Evolutionary conservation across 2,329 filamentous ascomycete species (phyloP), one percentile per base, ranked within the genome.

Genomic region (Ceratocystis cubensis): DNA sequence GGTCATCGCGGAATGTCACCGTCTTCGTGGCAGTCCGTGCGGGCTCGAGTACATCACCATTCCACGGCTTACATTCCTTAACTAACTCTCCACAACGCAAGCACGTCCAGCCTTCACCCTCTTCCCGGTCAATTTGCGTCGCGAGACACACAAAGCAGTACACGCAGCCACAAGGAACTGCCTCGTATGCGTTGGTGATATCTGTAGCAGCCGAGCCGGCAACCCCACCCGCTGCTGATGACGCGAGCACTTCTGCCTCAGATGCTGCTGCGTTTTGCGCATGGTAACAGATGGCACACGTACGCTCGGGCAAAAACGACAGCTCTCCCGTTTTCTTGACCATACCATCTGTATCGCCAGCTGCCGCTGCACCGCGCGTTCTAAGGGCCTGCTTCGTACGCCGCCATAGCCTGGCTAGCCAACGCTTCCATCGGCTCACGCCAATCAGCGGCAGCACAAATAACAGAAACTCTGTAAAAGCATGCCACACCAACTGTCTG

Each of bases 121-220:
- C 93, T 75, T 97, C 93, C 4, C 87, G 85, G 75, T 96, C 93
- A 56, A 99, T 81, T 68, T 89, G 85, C 67, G 91, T 90, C 2
- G 92, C 91, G n/a, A 97, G 77, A 73, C 94, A 99, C 20, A 96
- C 90, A 73, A 95, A 99, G 76, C 94, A 99, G 77, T 97, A 99
- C 68, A 96, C 81, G 75, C 92, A 96, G 0, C 88, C 88, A 72
- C 94, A 99, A 0, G 91, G 87, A 1, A 92, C 84, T 0, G 91
- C 85, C 76, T 96, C 91, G 74, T 99, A 99, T 0, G 94, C 92
- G 74, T 97, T 99, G 3, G 93, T 96, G 69, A 97, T 87, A 72
- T 97, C 94, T 0, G 92, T 96, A 70, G 91, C 88, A 5, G 90
- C 89, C 20, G 89, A 95, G 20, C 92, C 93, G 53, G 95, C 82